Percentiles rank a stretch among this genome's conserved stretches.
Evolutionary conservation across 2,329 filamentous ascomycete genomes (phyloP).

Genomic region (Stemphylium lycopersici): DNA sequence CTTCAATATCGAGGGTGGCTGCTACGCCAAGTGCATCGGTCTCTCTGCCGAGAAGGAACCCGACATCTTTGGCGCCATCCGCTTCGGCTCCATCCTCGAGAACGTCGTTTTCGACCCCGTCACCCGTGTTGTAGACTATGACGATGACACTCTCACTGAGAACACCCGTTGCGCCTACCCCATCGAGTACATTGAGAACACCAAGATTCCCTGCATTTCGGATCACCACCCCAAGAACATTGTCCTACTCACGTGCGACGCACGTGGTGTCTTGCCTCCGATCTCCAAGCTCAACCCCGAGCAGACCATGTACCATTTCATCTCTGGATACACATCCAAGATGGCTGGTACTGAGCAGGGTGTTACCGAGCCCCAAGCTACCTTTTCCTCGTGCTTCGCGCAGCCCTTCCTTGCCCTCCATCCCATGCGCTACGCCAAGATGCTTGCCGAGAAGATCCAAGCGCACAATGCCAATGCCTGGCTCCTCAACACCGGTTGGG

Average conservation of each 20-base stretch:
- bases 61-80: constrained; percentile 95
- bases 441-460: constrained; percentile 98
- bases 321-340: constrained; percentile 99
- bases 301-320: constrained; percentile 99
- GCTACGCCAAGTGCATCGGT: constrained; percentile 98
- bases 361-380: constrained; percentile 95
- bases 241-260: constrained; percentile 96
- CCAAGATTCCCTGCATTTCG: constrained; percentile 95
- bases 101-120: constrained; percentile 97
- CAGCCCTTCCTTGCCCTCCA: constrained; percentile 98
- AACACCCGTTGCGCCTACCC: constrained; percentile 99
- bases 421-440: constrained; percentile 98
- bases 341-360: constrained; percentile 99
- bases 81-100: constrained; percentile 95
- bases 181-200: constrained; percentile 98
- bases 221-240: constrained; percentile 93
- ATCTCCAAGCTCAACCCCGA: constrained; percentile 95
- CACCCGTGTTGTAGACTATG: constrained; percentile 91
- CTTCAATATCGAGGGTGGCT: constrained; percentile 99
- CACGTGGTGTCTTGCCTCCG: constrained; percentile 93
- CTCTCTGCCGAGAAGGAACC: constrained; percentile 98
- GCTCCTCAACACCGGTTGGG: constrained; percentile 98
- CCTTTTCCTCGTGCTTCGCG: constrained; percentile 98
- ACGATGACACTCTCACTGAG: constrained; percentile 92
- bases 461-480: constrained; percentile 94